Percentiles rank a stretch among this genome's conserved stretches.
Evolutionary conservation across 768 basidiomycete genomes (phyloP).

Genomic region (Mycena floridula): DNA sequence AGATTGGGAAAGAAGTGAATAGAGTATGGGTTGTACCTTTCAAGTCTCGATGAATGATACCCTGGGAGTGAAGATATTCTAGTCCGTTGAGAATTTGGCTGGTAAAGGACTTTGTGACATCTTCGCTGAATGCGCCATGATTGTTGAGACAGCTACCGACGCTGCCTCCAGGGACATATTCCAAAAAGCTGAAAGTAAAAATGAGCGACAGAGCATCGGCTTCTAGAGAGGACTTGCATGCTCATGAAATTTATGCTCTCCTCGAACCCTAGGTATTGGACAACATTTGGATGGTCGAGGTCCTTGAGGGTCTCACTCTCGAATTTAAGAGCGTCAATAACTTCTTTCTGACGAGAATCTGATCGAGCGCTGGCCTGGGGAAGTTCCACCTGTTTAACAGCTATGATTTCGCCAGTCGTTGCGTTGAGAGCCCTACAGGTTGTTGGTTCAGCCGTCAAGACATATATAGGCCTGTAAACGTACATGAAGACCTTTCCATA

Average conservation of each 20-base stretch:
- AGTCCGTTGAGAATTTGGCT: slow-evolving; percentile 82
- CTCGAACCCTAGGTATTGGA: slow-evolving; percentile 88
- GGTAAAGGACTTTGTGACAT: slow-evolving; percentile 82
- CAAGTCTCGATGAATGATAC: slow-evolving; percentile 88
- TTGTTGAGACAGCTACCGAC: slow-evolving; percentile 72
- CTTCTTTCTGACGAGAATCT: slow-evolving; percentile 55
- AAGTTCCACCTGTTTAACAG: slow-evolving; percentile 93
- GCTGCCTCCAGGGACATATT: slow-evolving; percentile 95
- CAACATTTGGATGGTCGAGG: slow-evolving; percentile 86
- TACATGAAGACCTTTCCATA: slow-evolving; percentile 89
- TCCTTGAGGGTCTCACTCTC: slow-evolving; percentile 86
- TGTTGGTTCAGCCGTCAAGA: too few relatives aligned
- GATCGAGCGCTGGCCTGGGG: slow-evolving; percentile 65
- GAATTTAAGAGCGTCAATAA: slow-evolving; percentile 76
- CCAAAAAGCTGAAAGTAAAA: slow-evolving; percentile 62
- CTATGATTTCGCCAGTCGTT: slow-evolving; percentile 87
- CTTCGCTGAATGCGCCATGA: slow-evolving; percentile 77
- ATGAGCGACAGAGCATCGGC: slow-evolving; percentile 1
- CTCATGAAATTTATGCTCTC: slow-evolving; percentile 67
- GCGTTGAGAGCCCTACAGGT: slow-evolving; percentile 89
- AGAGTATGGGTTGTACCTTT: too few relatives aligned
- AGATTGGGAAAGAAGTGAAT: too few relatives aligned
- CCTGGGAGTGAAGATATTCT: slow-evolving; percentile 78
- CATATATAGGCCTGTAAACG: too few relatives aligned
- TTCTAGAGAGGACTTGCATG: slow-evolving; percentile 43